These are phyloP conservation scores for Recurvomyces mirabilis DNA, from an alignment of 495 filamentous ascomycete species.

Conservation along the genomic window DNA sequence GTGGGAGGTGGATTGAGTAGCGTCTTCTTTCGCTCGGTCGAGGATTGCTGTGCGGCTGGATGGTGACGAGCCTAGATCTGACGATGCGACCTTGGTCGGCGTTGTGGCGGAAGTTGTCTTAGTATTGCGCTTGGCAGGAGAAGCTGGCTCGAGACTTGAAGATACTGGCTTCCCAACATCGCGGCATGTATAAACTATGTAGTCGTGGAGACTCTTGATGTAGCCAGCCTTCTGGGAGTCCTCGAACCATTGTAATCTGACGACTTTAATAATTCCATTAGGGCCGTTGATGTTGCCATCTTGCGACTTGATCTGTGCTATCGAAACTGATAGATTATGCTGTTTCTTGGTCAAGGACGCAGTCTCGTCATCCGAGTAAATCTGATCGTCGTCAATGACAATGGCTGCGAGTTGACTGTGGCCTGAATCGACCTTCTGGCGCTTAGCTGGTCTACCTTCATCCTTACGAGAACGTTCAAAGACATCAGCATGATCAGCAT, in stretches of 20 bases:
- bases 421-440: background rate
- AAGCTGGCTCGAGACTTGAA: background rate
- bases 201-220: conserved; percentile 48
- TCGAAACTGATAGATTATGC: background rate
- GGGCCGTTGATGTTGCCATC: conserved; percentile 2
- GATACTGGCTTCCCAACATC: conserved; percentile 20
- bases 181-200: conserved; percentile 55
- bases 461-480: too few relatives aligned
- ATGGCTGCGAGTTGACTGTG: conserved; percentile 9
- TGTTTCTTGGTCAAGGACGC: background rate
- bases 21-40: conserved; percentile 44
- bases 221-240: conserved; percentile 44
- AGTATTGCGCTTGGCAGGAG: background rate
- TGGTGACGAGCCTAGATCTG: conserved; percentile 1
- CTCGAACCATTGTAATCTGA: conserved; percentile 67
- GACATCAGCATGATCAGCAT: background rate
- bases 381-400: conserved; percentile 32
- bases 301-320: background rate
- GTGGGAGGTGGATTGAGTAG: conserved; percentile 16
- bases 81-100: background rate
- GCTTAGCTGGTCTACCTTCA: too few relatives aligned
- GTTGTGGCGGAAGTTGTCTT: background rate
- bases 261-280: conserved; percentile 44
- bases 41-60: conserved; percentile 36
- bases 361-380: conserved; percentile 28